phyloP scores from a whole-genome alignment of 2,329 filamentous ascomycete genomes.

The Xylaria sp. region DNA sequence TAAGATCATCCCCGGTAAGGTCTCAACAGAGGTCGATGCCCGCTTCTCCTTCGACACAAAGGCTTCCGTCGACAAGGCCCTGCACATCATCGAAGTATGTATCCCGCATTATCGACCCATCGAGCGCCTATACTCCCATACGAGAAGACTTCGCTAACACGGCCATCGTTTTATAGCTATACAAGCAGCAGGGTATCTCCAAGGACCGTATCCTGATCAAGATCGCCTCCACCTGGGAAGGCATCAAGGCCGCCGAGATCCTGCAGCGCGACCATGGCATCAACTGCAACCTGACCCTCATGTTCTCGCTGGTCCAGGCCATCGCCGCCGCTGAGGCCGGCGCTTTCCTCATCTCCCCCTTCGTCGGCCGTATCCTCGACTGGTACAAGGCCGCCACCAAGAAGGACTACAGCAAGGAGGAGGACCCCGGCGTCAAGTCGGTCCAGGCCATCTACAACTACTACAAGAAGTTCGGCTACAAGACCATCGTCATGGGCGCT shows the following conservation, averaged over 20 bases:
- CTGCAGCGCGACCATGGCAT: slow-evolving; percentile 95
- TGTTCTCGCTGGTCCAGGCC: slow-evolving; percentile 96
- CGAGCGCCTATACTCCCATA: background rate
- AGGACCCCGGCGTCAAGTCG: slow-evolving; percentile 95
- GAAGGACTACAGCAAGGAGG: slow-evolving; percentile 88
- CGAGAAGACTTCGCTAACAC: slow-evolving; percentile 24
- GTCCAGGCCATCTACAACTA: slow-evolving; percentile 98
- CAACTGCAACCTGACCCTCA: slow-evolving; percentile 98
- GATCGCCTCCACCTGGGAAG: slow-evolving; percentile 99
- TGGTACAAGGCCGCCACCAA: slow-evolving; percentile 98
- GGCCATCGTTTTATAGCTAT: slow-evolving; percentile 70
- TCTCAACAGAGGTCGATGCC: slow-evolving; percentile 98
- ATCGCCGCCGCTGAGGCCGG: slow-evolving; percentile 95
- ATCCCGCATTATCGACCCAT: background rate
- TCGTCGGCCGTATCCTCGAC: slow-evolving; percentile 98
- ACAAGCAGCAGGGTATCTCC: slow-evolving; percentile 88
- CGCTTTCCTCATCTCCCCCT: slow-evolving; percentile 98
- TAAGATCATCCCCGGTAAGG: slow-evolving; percentile 95
- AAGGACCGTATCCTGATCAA: slow-evolving; percentile 98
- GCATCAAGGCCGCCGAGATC: slow-evolving; percentile 98
- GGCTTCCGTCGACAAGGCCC: slow-evolving; percentile 92
- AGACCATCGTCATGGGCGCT: slow-evolving; percentile 99
- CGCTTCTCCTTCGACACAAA: slow-evolving; percentile 95
- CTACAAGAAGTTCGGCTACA: slow-evolving; percentile 99
- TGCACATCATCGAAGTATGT: slow-evolving; percentile 93